Conservation (phyloP, 257 asterid genomes). For the Lavandula angustifolia region DNA sequence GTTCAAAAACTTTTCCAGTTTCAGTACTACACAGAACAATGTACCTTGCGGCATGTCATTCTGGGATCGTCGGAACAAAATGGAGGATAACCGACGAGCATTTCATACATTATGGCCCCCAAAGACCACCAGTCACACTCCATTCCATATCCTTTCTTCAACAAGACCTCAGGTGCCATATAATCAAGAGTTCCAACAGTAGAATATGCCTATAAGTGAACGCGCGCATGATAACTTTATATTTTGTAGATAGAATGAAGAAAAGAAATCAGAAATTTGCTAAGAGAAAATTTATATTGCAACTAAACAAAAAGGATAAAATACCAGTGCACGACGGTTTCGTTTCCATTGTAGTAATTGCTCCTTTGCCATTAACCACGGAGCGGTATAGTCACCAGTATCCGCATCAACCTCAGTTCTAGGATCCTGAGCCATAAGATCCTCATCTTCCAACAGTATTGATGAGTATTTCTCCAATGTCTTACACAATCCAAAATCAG, state of each 20-base stretch:
- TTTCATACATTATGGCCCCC: constrained; percentile 92
- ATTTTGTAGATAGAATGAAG: constrained; percentile 3
- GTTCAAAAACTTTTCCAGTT: no score
- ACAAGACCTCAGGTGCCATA: constrained; percentile 95
- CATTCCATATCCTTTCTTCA: constrained; percentile 95
- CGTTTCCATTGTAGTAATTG: constrained; percentile 93
- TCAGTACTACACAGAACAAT: no score
- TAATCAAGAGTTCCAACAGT: constrained; percentile 98
- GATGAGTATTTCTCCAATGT: constrained; percentile 78
- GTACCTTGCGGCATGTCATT: constrained; percentile 97
- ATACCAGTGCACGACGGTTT: constrained; percentile 93
- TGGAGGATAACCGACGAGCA: constrained; percentile 95
- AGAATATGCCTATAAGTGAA: constrained; percentile 75
- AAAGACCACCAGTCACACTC: constrained; percentile 99
- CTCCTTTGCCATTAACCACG: constrained; percentile 96
- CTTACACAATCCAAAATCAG: constrained; percentile 80
- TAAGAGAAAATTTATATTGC: not conserved
- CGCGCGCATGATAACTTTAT: not conserved
- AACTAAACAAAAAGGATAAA: constrained; percentile 1
- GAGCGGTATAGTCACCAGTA: constrained; percentile 50
- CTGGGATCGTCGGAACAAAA: constrained; percentile 98
- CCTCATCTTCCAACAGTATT: constrained; percentile 74
- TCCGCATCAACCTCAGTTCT: constrained; percentile 49
- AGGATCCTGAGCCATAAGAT: constrained; percentile 55
- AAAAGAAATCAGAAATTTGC: no score